phyloP scores from a whole-genome alignment of 225 moss, liverwort and hornwort genomes.

The Sphagnum tenellum region DNA sequence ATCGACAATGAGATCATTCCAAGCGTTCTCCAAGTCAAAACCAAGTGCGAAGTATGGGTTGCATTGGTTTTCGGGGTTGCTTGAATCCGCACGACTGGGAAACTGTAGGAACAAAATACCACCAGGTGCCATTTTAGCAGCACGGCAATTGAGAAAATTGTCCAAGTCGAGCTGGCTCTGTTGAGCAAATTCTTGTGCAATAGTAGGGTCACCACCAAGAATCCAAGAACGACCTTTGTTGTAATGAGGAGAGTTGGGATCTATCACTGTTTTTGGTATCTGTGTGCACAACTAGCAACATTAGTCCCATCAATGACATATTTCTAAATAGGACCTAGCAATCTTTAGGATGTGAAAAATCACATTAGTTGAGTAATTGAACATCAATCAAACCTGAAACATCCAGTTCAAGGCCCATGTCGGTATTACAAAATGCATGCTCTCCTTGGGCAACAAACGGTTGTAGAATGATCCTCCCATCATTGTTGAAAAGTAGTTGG shows the following conservation, averaged over 20 bases:
- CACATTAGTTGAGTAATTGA: too few relatives aligned
- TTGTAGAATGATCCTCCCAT: too few relatives aligned
- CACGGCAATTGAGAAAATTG: constrained; percentile 45
- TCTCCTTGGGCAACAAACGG: too few relatives aligned
- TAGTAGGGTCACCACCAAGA: constrained; percentile 40
- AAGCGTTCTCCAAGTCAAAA: constrained; percentile 47
- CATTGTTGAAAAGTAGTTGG: too few relatives aligned
- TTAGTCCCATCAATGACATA: too few relatives aligned
- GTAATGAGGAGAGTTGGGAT: constrained; percentile 37
- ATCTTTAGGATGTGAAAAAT: too few relatives aligned
- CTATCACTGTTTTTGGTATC: constrained; percentile 50
- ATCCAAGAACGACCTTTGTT: constrained; percentile 64
- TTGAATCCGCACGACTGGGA: constrained; percentile 32
- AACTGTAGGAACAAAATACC: constrained; percentile 47
- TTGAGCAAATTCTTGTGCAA: constrained; percentile 38
- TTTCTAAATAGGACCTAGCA: too few relatives aligned
- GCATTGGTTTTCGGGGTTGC: constrained; percentile 47
- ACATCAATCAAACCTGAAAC: too few relatives aligned
- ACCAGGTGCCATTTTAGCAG: constrained; percentile 43
- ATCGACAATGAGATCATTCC: constrained; percentile 54
- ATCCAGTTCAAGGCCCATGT: too few relatives aligned
- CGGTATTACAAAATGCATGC: too few relatives aligned
- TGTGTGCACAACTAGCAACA: not conserved
- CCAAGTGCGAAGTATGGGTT: constrained; percentile 46
- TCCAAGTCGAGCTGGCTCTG: constrained; percentile 49